phyloP scores from a whole-genome alignment of 2,329 filamentous ascomycete species.

The Monilinia laxa region DNA sequence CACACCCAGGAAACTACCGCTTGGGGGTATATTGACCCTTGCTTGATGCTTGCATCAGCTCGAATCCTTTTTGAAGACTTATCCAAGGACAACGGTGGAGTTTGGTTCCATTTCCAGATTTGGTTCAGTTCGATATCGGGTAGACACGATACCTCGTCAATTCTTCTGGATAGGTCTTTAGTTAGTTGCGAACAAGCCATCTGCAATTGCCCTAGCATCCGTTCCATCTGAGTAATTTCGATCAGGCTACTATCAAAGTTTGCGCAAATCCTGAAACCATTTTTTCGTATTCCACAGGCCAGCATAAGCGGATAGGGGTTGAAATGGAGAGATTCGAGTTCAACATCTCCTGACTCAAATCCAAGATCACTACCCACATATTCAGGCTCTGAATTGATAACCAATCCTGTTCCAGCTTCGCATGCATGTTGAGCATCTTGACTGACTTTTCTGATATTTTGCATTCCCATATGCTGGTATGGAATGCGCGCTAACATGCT shows the following conservation, averaged over 20 bases:
- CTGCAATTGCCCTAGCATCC: constrained; percentile 43
- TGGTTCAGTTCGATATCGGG: constrained; percentile 41
- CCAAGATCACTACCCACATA: constrained; percentile 12
- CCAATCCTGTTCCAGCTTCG: constrained; percentile 18
- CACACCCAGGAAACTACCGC: constrained; percentile 41
- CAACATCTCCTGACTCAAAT: constrained; percentile 40
- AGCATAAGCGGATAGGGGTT: constrained; percentile 52
- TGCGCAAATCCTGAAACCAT: constrained; percentile 46
- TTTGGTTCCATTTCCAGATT: constrained; percentile 47
- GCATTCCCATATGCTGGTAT: constrained; percentile 35
- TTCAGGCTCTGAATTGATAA: constrained; percentile 13
- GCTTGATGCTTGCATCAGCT: constrained; percentile 29
- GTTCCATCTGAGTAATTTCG: constrained; percentile 42
- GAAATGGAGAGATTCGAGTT: constrained; percentile 42
- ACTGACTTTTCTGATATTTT: constrained; percentile 34
- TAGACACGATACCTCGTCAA: constrained; percentile 40
- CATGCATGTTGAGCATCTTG: constrained; percentile 42
- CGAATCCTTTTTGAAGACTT: constrained; percentile 31
- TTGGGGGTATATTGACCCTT: constrained; percentile 41
- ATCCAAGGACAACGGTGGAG: constrained; percentile 42
- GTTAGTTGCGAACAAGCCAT: constrained; percentile 27
- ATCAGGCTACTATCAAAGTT: constrained; percentile 46
- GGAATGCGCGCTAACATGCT: constrained; percentile 49
- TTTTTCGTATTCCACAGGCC: constrained; percentile 46
- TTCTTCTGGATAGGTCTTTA: constrained; percentile 34